Base-by-base conservation (phyloP, 2,329 filamentous ascomycete species). In the Fusarium palustre region DNA sequence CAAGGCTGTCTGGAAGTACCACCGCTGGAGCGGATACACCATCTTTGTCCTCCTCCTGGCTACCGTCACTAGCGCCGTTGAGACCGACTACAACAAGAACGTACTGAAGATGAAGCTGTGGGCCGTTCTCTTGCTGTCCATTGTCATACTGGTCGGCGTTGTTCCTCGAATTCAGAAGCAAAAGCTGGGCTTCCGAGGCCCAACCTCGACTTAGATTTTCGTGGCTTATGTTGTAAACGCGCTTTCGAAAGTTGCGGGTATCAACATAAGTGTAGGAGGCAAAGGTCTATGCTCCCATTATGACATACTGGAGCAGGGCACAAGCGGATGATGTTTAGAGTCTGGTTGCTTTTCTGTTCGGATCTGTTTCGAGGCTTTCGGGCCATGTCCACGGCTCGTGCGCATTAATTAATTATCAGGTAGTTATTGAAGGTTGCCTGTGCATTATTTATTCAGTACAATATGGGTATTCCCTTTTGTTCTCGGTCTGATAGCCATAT, bases 1-100 rank as follows among this genome's bases (percentile, higher is more conserved):
- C 22, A 97, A 94, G 85, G 84, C 84, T 25, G 79, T 97, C 42
- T 98, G 95, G 85, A 97, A 97, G 81, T 97, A 94, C 75, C 96
- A 98, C 79, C 88, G 95, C 31, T 81, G 87, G 55, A 86, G 85
- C 24, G 96, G 95, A 3, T 98, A 99, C 77, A 70, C 88, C 10
- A 82, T 94, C 61, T 81, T 95, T 55, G 75, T 90, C 52, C 74
- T 97, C 73, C 84, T 95, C 66, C 80, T 97, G 66, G 88, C 87
- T 12, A 96, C 94, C 0, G 86, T 97, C 39, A 82, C 86, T 49
- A 90, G 91, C 25, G 92, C 94, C 2, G 93, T 90, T 5, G 85
- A 90, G 80, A 97, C 95, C 2, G 84, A 86, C 34, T 97, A 91
- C 79, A 93, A 91, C 74, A 77, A 87, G 66, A 86, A 85, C 25